phyloP scores from a whole-genome alignment of 768 basidiomycete species.

The Phlebiopsis flavidoalba region DNA sequence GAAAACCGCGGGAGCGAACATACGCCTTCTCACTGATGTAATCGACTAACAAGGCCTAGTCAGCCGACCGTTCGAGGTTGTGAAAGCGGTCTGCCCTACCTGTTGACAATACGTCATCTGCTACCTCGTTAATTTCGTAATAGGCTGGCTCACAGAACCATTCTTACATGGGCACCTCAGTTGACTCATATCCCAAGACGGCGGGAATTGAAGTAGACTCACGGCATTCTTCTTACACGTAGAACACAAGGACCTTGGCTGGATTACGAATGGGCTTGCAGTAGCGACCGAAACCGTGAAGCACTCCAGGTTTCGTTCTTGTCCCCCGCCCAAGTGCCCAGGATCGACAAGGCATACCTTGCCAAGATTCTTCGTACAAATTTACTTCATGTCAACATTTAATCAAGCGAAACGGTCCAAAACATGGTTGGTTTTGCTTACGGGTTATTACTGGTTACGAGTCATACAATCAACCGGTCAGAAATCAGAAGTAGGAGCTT shows the following conservation, averaged over 20 bases:
- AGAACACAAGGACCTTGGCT: slow-evolving; percentile 93
- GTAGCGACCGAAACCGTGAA: slow-evolving; percentile 73
- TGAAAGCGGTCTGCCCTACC: slow-evolving; percentile 33
- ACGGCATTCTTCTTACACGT: slow-evolving; percentile 92
- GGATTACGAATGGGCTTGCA: slow-evolving; percentile 90
- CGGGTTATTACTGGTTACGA: slow-evolving; percentile 61
- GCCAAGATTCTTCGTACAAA: slow-evolving; percentile 91
- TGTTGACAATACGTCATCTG: slow-evolving; percentile 84
- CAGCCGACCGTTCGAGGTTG: background rate
- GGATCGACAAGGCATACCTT: slow-evolving; percentile 90
- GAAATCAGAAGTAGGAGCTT: background rate
- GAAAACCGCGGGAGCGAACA: slow-evolving; percentile 84
- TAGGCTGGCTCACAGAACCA: slow-evolving; percentile 94
- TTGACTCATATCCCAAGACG: too few species aligned
- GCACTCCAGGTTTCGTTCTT: slow-evolving; percentile 85
- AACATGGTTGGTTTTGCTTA: slow-evolving; percentile 33
- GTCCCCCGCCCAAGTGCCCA: slow-evolving; percentile 92
- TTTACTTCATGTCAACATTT: slow-evolving; percentile 44
- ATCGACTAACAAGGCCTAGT: slow-evolving; percentile 56
- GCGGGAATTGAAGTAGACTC: slow-evolving; percentile 28
- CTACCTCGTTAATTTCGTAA: slow-evolving; percentile 87
- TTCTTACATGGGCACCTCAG: slow-evolving; percentile 30
- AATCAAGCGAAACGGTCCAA: background rate
- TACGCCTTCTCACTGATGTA: slow-evolving; percentile 94
- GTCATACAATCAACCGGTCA: background rate